Evolutionary conservation across 2,329 filamentous ascomycete genomes (phyloP).

Genomic region (Arthroderma sp.): DNA sequence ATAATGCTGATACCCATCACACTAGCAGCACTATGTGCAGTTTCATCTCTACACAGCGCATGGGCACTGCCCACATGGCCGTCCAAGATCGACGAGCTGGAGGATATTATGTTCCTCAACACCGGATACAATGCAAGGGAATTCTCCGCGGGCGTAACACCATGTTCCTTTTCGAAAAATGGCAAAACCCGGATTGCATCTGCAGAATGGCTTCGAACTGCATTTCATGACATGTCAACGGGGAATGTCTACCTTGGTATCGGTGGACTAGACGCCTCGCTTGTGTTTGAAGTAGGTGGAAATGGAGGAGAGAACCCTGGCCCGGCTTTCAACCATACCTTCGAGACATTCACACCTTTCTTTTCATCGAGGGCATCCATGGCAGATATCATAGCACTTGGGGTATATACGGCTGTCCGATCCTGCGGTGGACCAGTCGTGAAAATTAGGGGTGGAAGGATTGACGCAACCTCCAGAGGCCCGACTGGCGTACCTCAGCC

Average conservation of each 20-base stretch:
- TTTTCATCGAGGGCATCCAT: constrained; percentile 7
- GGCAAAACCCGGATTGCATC: constrained; percentile 6
- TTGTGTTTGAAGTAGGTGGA: constrained; percentile 8
- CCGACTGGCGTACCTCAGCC: constrained; percentile 7
- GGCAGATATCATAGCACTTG: constrained; percentile 9
- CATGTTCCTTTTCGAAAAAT: constrained; percentile 6
- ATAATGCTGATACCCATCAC: constrained; percentile 1
- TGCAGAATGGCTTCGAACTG: constrained; percentile 9
- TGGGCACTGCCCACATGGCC: constrained; percentile 8
- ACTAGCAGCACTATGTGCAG: constrained; percentile 1
- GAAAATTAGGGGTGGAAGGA: constrained; percentile 5
- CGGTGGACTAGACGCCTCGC: constrained; percentile 9
- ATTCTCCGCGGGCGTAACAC: constrained; percentile 9
- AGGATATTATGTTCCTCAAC: constrained; percentile 9
- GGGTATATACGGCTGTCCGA: constrained; percentile 7
- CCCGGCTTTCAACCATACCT: constrained; percentile 6
- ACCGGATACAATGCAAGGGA: constrained; percentile 7
- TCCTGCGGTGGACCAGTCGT: constrained; percentile 9
- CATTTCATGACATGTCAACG: constrained; percentile 8
- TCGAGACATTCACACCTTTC: constrained; percentile 6
- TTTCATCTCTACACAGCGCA: background rate
- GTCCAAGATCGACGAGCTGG: constrained; percentile 6
- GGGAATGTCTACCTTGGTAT: constrained; percentile 7
- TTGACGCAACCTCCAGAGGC: constrained; percentile 6
- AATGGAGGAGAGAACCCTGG: constrained; percentile 9